These are phyloP conservation scores for Penicillium sclerotigenum DNA, from an alignment of 2,329 filamentous ascomycete genomes.

Conservation along the genomic window DNA sequence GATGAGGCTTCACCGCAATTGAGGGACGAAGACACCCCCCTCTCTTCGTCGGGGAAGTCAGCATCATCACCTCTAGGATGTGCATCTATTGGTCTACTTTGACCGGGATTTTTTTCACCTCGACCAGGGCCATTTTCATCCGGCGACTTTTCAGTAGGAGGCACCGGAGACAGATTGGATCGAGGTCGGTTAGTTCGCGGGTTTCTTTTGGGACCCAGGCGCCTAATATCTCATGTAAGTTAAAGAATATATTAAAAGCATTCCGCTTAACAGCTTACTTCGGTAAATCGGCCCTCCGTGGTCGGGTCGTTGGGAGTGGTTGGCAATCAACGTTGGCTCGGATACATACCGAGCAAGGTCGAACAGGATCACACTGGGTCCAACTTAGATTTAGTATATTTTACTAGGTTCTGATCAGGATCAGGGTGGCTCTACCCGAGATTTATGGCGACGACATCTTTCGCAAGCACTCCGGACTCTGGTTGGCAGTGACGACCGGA, in stretches of 20 bases:
- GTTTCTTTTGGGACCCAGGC: not conserved
- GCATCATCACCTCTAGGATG: not conserved
- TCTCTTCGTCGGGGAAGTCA: not conserved
- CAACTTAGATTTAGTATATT: not conserved
- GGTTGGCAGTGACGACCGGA: slow-evolving; percentile 17
- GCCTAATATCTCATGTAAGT: not conserved
- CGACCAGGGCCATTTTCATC: not conserved
- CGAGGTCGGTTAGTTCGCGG: not conserved
- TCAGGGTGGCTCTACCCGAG: slow-evolving; percentile 20
- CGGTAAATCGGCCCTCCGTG: slow-evolving; percentile 4
- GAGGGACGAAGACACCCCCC: slow-evolving; percentile 1
- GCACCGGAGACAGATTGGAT: not conserved
- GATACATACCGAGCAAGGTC: slow-evolving; percentile 35
- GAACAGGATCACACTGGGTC: slow-evolving; percentile 32
- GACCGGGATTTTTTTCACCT: not conserved
- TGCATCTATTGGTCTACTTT: not conserved
- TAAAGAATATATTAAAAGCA: not conserved
- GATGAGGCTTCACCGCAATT: slow-evolving; percentile 34
- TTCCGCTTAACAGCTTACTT: slow-evolving; percentile 7
- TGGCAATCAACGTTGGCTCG: slow-evolving; percentile 27
- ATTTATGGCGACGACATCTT: slow-evolving; percentile 32
- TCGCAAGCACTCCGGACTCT: slow-evolving; percentile 31
- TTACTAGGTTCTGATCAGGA: not conserved
- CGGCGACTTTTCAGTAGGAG: not conserved
- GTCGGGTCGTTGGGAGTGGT: not conserved